phyloP scores from a whole-genome alignment of 148 eudicot species.

The Cornus controversa region DNA sequence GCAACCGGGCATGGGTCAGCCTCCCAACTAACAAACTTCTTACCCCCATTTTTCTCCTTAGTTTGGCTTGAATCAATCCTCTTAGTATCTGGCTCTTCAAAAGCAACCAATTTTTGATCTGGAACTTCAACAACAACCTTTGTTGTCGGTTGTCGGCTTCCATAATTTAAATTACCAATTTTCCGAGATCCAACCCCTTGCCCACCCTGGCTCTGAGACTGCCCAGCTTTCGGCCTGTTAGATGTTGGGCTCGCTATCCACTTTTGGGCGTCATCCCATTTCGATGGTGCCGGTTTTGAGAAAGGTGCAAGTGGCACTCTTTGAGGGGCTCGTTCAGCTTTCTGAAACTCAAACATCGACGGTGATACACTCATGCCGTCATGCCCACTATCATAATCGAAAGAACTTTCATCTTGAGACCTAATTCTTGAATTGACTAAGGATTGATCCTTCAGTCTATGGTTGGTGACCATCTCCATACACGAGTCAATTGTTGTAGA shows the following conservation, averaged over 20 bases:
- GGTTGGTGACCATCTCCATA: conserved; percentile 8
- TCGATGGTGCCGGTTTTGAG: conserved; percentile 72
- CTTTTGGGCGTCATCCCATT: conserved; percentile 87
- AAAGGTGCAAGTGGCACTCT: conserved; percentile 52
- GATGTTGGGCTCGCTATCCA: conserved; percentile 77
- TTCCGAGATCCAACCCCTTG: conserved; percentile 35
- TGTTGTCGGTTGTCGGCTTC: conserved; percentile 43
- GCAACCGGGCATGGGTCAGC: conserved; percentile 32
- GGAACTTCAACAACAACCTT: conserved; percentile 58
- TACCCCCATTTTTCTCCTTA: conserved; percentile 31
- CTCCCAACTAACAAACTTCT: conserved; percentile 46
- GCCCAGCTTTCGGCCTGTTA: conserved; percentile 41
- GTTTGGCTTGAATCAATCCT: conserved; percentile 45
- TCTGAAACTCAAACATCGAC: conserved; percentile 65
- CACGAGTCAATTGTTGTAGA: conserved; percentile 13
- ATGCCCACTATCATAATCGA: conserved; percentile 41
- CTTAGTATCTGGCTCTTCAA: conserved; percentile 67
- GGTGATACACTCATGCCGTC: conserved; percentile 33
- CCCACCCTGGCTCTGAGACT: conserved; percentile 26
- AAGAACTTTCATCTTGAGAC: conserved; percentile 36
- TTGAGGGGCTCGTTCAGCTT: conserved; percentile 47
- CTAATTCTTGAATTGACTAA: conserved; percentile 25
- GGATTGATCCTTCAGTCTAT: conserved; percentile 16
- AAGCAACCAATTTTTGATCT: conserved; percentile 46
- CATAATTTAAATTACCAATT: conserved; percentile 37